Conservation (phyloP, 352 stramenopile genomes). For the Phytopythium delawarense region DNA sequence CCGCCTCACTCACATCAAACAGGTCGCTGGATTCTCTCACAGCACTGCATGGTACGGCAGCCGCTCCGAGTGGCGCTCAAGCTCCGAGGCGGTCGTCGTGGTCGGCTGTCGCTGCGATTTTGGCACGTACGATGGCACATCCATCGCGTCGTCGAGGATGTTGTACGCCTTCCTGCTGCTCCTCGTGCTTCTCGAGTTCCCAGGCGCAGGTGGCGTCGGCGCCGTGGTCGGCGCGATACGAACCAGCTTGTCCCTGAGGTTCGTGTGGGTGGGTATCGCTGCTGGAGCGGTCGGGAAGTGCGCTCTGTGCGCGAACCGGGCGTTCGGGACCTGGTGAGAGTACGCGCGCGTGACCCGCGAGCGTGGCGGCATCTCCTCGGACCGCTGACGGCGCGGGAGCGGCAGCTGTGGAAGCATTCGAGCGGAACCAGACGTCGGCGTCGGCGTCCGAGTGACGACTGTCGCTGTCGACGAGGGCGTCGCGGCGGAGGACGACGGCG, state of each 20-base stretch:
- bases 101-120: background rate
- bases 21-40: background rate
- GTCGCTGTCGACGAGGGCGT: background rate
- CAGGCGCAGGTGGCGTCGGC: background rate
- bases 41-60: slow-evolving; percentile 1
- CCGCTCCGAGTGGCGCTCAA: background rate
- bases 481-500: background rate
- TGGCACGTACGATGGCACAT: background rate
- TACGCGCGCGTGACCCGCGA: slow-evolving; percentile 2
- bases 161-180: background rate
- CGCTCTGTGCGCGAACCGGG: background rate
- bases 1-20: background rate
- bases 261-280: background rate
- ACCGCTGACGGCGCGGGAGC: background rate
- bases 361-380: background rate
- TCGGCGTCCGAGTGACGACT: background rate
- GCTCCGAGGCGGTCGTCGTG: background rate
- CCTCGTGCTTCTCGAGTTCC: background rate
- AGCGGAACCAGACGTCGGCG: background rate
- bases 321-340: background rate
- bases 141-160: background rate
- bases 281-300: background rate
- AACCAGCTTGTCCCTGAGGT: background rate
- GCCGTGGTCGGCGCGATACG: background rate
- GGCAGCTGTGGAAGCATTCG: background rate